A percentile compares a stretch with the other conserved stretches of the same genome.
phyloP scores from a whole-genome alignment of 2,329 filamentous ascomycete genomes.

The Pseudogymnoascus sp. region DNA sequence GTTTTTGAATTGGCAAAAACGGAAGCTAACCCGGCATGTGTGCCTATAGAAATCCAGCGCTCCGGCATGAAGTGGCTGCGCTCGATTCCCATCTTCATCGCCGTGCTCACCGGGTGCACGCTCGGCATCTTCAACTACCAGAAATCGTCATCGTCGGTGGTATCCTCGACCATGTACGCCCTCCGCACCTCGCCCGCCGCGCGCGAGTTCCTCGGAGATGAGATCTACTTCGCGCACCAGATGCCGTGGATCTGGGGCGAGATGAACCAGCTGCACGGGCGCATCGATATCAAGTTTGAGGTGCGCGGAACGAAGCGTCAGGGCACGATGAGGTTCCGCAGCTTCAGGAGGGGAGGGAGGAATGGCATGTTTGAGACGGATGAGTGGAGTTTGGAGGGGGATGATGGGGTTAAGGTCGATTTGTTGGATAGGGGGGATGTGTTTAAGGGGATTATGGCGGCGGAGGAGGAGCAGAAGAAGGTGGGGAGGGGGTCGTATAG shows the following conservation, averaged over 20 bases:
- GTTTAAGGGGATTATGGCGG: conserved; percentile 42
- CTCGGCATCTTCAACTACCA: conserved; percentile 99
- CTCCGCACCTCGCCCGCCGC: conserved; percentile 72
- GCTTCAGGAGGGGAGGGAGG: conserved; percentile 59
- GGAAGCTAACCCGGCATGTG: neutral
- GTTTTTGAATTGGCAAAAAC: neutral
- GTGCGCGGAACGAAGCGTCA: conserved; percentile 69
- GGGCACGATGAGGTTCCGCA: conserved; percentile 74
- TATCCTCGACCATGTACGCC: conserved; percentile 85
- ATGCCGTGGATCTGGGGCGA: conserved; percentile 79
- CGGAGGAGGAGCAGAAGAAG: conserved; percentile 32
- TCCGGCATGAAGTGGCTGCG: conserved; percentile 49
- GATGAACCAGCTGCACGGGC: conserved; percentile 89
- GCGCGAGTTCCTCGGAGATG: conserved; percentile 72
- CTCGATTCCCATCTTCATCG: conserved; percentile 73
- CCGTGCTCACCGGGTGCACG: conserved; percentile 60
- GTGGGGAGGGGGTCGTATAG: conserved; percentile 30
- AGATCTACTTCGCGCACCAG: conserved; percentile 71
- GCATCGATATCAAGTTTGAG: conserved; percentile 78
- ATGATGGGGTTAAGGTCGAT: conserved; percentile 54
- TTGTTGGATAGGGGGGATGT: conserved; percentile 67
- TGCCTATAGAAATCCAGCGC: conserved; percentile 20
- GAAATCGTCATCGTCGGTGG: conserved; percentile 77
- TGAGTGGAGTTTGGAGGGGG: conserved; percentile 76
- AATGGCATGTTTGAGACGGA: conserved; percentile 68